Conservation (phyloP, 2,329 filamentous ascomycete species). For the Xylariaceae sp. region DNA sequence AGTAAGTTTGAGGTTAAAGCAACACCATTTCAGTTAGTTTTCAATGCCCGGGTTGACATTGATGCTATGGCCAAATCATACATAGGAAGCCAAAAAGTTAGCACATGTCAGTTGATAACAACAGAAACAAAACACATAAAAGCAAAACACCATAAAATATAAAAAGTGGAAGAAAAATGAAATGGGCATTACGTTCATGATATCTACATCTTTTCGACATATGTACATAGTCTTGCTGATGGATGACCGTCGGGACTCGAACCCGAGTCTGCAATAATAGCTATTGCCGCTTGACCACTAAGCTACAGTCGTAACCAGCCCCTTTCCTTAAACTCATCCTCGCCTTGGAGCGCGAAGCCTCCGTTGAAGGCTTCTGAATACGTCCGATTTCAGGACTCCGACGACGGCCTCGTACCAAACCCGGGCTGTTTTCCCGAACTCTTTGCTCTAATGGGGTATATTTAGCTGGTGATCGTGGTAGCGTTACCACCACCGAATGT, state of each 20-base stretch:
- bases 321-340: slow-evolving; percentile 37
- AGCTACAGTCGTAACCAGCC: neutral
- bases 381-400: slow-evolving; percentile 44
- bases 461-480: slow-evolving; percentile 27
- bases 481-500: slow-evolving; percentile 22
- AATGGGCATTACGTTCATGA: slow-evolving; percentile 14
- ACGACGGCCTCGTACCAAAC: slow-evolving; percentile 32
- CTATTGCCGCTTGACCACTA: slow-evolving; percentile 28
- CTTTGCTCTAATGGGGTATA: slow-evolving; percentile 20
- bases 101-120: too few relatives aligned
- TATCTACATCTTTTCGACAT: slow-evolving; percentile 25
- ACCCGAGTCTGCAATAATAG: neutral
- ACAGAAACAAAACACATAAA: neutral
- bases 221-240: slow-evolving; percentile 30
- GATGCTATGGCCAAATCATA: too few relatives aligned
- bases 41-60: too few relatives aligned
- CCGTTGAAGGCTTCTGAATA: slow-evolving; percentile 43
- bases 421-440: slow-evolving; percentile 32
- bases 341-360: slow-evolving; percentile 36
- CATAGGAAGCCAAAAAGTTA: slow-evolving; percentile 4
- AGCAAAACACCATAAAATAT: slow-evolving; percentile 7
- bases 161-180: slow-evolving; percentile 5
- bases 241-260: neutral
- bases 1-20: too few relatives aligned
- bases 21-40: too few relatives aligned